Conservation (phyloP, 129 eudicot genomes). For the Artemisia tridentata region DNA sequence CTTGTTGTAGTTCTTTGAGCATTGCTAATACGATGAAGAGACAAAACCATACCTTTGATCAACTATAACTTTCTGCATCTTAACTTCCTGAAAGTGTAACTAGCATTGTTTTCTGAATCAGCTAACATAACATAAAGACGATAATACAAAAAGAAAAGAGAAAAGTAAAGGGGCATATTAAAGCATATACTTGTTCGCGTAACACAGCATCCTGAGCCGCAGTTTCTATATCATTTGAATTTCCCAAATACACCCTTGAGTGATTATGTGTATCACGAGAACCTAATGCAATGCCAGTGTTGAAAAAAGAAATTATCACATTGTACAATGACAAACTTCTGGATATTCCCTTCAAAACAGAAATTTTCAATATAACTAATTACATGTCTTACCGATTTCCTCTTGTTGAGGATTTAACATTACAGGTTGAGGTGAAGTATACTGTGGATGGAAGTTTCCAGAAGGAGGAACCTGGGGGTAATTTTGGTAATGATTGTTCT, state of each 20-base stretch:
- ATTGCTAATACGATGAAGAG: constrained; percentile 10
- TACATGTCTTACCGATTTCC: constrained; percentile 32
- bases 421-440: constrained; percentile 30
- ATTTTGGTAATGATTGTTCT: constrained; percentile 31
- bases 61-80: no score
- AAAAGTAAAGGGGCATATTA: constrained; percentile 5
- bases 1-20: constrained; percentile 4
- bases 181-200: constrained; percentile 75
- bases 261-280: background rate
- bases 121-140: constrained; percentile 10
- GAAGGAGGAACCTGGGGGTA: constrained; percentile 30
- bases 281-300: background rate
- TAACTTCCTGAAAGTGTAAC: no score
- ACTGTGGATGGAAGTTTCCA: constrained; percentile 39
- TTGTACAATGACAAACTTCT: constrained; percentile 8
- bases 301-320: constrained; percentile 2
- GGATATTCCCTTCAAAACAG: background rate
- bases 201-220: constrained; percentile 83
- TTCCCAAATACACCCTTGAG: constrained; percentile 20
- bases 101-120: background rate
- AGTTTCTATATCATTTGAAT: constrained; percentile 56
- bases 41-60: no score
- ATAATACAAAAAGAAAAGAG: background rate
- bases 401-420: constrained; percentile 19
- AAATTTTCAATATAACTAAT: background rate